A percentile compares a stretch with the other conserved stretches of the same genome.
Evolutionary conservation across 179 eudicot genomes (phyloP).

Genomic region (Actinidia polygama): DNA sequence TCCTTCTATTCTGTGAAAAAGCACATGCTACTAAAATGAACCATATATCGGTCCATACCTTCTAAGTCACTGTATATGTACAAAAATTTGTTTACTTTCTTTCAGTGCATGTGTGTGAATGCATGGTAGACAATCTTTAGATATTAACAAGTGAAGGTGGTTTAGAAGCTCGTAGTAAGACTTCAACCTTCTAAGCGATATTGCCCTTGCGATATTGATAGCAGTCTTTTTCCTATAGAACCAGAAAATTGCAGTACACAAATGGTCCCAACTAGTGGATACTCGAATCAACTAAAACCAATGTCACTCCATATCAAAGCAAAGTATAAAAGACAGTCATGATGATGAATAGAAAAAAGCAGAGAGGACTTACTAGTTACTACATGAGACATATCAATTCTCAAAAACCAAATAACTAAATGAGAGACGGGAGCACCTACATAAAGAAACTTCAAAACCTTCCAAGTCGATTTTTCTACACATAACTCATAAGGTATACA

Average conservation of each 20-base stretch:
- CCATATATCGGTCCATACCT: not conserved
- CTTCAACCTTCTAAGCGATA: not conserved
- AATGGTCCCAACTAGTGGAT: not conserved
- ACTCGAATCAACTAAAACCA: not conserved
- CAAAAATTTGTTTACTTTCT: not conserved
- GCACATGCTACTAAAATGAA: not conserved
- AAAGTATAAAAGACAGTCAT: not conserved
- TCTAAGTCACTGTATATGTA: not conserved
- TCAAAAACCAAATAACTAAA: not conserved
- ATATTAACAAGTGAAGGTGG: not conserved
- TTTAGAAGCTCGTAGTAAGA: not conserved
- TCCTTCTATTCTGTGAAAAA: too few species aligned
- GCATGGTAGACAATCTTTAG: not conserved
- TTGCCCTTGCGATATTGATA: not conserved
- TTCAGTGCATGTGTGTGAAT: not conserved
- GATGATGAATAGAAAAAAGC: not conserved
- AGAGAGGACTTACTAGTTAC: not conserved
- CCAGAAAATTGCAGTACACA: not conserved
- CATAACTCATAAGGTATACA: not conserved
- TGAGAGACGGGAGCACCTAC: not conserved
- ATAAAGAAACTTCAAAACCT: not conserved
- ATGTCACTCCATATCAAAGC: not conserved
- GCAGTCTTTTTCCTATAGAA: not conserved
- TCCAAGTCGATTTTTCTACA: not conserved
- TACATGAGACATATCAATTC: not conserved